Base-by-base conservation (phyloP, 805 yeast species). In the Helenozyma rhizophorensis region DNA sequence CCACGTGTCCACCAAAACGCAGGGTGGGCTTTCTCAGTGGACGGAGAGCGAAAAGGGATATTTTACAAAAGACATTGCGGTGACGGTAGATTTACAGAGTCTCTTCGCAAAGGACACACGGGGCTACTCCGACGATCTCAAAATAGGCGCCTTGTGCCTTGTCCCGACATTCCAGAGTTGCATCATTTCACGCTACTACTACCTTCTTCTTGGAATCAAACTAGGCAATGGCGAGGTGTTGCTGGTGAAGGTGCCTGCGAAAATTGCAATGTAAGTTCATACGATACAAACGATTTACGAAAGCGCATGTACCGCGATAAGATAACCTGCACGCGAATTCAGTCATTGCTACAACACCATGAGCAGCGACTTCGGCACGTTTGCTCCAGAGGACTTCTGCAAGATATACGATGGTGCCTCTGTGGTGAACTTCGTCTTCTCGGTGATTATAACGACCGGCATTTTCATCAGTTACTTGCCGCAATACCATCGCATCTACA, bases 401-500 rank as follows among this genome's bases (percentile, higher is more conserved):
- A 39, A 58, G 1, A 58, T 63, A 10, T 76, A 60, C 48, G 60
- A 62, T 29, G 60, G 68, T n/a, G 83, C 84, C 0, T 70, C 79
- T 1, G 47, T 47, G 1, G 42, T 65, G 21, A 74, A 72, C 39
- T 72, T 82, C 28, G 45, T 59, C 2, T 46, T 78, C 9, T 74
- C 85, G 17, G 37, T 74, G 1, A 30, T 64, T 4, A 70, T 86
- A 21, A 78, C 87, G 0, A 30, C 74, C 2, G 95, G 88, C 3
- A 83, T 86, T 7, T 73, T 78, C 21, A 45, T 70, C 9, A 81
- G 90, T 27, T 86, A 86, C 52, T 33, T 80, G 3, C 95, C 95
- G 0, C 96, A 86, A 59, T 85, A 81, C 53, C 35, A 65, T 26
- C 70, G 79, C 27, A 77, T 86, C 33, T 55, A 74, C 32, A 45